These are phyloP conservation scores for Saccharomycopsis sp. DNA, from an alignment of 805 yeast genomes.

Conservation along the genomic window DNA sequence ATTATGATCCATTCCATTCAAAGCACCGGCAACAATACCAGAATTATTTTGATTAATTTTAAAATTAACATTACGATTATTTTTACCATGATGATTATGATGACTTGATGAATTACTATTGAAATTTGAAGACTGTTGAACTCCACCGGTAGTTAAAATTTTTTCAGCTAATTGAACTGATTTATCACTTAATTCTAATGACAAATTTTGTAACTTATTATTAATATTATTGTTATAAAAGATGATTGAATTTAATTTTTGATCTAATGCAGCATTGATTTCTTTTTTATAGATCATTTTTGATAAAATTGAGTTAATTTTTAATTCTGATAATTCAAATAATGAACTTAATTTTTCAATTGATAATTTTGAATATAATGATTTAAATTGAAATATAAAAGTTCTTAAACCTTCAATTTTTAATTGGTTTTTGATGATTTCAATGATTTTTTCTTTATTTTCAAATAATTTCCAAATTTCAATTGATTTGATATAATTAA, in stretches of 20 bases:
- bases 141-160: constrained; percentile 71
- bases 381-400: constrained; percentile 77
- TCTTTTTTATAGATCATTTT: constrained; percentile 74
- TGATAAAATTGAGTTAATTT: constrained; percentile 53
- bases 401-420: constrained; percentile 89
- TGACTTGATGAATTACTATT: constrained; percentile 17
- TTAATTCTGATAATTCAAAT: constrained; percentile 50
- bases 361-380: constrained; percentile 66
- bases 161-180: constrained; percentile 68
- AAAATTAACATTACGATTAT: constrained; percentile 23
- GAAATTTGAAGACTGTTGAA: constrained; percentile 22
- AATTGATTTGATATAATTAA: constrained; percentile 60
- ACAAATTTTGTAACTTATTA: constrained; percentile 78
- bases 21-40: constrained; percentile 29
- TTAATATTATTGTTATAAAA: constrained; percentile 73
- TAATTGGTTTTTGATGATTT: constrained; percentile 66
- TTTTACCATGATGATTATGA: constrained; percentile 18
- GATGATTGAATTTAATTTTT: constrained; percentile 47
- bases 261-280: constrained; percentile 64
- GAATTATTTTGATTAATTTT: constrained; percentile 24
- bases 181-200: constrained; percentile 75
- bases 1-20: constrained; percentile 25
- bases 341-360: constrained; percentile 50
- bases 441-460: constrained; percentile 53
- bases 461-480: constrained; percentile 81